Base-by-base conservation (phyloP, 2,329 filamentous ascomycete species). In the Rhytidhysteron rufulum region DNA sequence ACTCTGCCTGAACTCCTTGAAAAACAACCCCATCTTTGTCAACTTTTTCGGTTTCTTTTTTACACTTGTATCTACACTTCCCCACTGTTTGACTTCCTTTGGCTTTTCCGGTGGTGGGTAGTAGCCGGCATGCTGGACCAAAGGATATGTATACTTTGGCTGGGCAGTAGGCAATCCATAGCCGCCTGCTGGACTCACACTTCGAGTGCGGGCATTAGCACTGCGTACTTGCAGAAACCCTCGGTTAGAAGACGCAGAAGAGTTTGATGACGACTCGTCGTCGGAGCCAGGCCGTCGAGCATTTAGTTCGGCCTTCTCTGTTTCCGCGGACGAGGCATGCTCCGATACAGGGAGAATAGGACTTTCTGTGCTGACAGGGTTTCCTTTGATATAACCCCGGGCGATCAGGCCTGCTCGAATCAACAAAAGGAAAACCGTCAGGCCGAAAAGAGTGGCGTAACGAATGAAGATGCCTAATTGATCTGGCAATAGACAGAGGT, bases 401-500 rank as follows among this genome's bases (percentile, higher is more conserved):
- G 56, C 55, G 20, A 70, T 40, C 25, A 70, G 48, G 2, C 62
- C 51, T 10, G 77, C 72, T 31, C 72, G 68, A 13, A 71, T 42
- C 19, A 71, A 39, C 6, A 82, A 65, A 5, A 73, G 40, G 15
- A 69, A 13, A 0, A 82, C 40, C 1, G 77, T 81, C 29, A 80
- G 42, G 7, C 60, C 72, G 1, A 84, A 70, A 13, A 93, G 72
- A 20, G 77, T 69, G 24, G 74, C 79, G 59, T 98, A 98, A 41
- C 79, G 78, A 45, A 93, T 80, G 65, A 91, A 95, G 5, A 89
- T 90, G 36, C 78, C 78, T 9, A 96, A 72, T 63, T 96, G 89
- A 62, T 91, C 88, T 0, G 93, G 93, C 7, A 97, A 74, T 2
- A 98, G 77, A 60, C 93, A 98, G 2, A 97, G 78, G 49, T 94